phyloP scores from a whole-genome alignment of 2,329 filamentous ascomycete species.

The Sarocladium strictum region DNA sequence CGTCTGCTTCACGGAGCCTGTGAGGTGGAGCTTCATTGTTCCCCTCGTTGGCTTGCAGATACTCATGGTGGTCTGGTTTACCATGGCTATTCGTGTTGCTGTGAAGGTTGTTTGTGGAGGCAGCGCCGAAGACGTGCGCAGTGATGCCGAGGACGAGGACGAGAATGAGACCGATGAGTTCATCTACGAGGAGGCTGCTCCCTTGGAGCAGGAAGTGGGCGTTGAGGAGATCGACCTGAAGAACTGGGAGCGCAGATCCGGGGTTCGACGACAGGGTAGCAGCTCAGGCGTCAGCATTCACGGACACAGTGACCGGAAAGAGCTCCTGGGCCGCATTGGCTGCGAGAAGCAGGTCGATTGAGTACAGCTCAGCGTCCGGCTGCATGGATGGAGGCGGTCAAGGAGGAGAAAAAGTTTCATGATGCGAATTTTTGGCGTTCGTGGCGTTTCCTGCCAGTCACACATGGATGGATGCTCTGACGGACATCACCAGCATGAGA shows the following conservation, averaged over 20 bases:
- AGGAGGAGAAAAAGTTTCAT: slow-evolving; percentile 5
- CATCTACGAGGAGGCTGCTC: slow-evolving; percentile 47
- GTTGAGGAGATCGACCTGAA: slow-evolving; percentile 65
- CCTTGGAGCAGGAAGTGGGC: slow-evolving; percentile 69
- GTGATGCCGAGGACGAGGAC: slow-evolving; percentile 74
- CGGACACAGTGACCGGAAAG: slow-evolving; percentile 71
- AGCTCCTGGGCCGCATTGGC: slow-evolving; percentile 73
- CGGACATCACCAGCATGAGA: background rate
- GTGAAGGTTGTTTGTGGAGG: slow-evolving; percentile 71
- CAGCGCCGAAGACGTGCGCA: slow-evolving; percentile 77
- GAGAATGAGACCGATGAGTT: slow-evolving; percentile 55
- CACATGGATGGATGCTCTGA: background rate
- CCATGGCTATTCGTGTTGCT: slow-evolving; percentile 79
- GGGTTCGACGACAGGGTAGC: slow-evolving; percentile 46
- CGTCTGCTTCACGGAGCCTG: slow-evolving; percentile 71
- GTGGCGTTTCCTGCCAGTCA: background rate
- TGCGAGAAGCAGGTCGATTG: slow-evolving; percentile 68
- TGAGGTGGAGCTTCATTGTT: slow-evolving; percentile 72
- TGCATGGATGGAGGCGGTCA: background rate
- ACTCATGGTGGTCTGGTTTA: slow-evolving; percentile 82
- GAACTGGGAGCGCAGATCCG: slow-evolving; percentile 52
- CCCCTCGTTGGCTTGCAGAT: slow-evolving; percentile 73
- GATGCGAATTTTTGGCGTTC: background rate
- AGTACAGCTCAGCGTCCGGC: slow-evolving; percentile 1
- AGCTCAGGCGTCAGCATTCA: slow-evolving; percentile 60